Base-by-base conservation (phyloP, 805 yeast genomes). In the Maudiozyma serrabonitensis region DNA sequence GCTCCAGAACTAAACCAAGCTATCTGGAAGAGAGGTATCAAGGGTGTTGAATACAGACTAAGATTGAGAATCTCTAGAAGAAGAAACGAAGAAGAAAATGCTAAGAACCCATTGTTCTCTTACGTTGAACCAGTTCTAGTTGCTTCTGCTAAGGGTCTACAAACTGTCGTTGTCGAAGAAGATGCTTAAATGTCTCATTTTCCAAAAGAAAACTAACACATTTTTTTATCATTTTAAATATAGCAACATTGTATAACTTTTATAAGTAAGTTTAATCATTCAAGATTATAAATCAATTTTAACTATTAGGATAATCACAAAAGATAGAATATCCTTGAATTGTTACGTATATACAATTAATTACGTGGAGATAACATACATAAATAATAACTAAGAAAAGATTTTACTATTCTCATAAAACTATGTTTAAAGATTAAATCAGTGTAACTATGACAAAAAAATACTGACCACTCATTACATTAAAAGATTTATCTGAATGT, bases 1-100 rank as follows among this genome's bases (percentile, higher is more conserved):
- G 98, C 93, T 79, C 98, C 99, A 73, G 87, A 83, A 78, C 81
- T 93, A 76, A 93, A 93, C 87, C 93, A 90, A 77, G 95, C 84
- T 72, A 81, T 93, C 80, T 93, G 99, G 99, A 85, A 87, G 78
- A 90, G 95, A 81, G 99, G 99, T 82, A 84, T 93, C 79, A 89
- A 90, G 82, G 97, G 97, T 81, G 95, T 88, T 70, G 96, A 95
- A 74, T 80, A 78, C 88, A 90, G 96, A 84, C 74, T 93, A 76
- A 90, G 99, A 82, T 82, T 93, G 74, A 90, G 96, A 81, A 90
- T 93, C 79, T 89, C 98, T 59, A 86, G 96, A 84, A 93, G 85
- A 90, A 88, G 98, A 82, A 93, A 93, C 82, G 97, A 93, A 77
- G 99, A 93, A 81, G 99, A 93, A 82, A 91, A 88, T 73, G 97